Conservation (phyloP, 768 basidiomycete genomes). For the Podaxis sp. region DNA sequence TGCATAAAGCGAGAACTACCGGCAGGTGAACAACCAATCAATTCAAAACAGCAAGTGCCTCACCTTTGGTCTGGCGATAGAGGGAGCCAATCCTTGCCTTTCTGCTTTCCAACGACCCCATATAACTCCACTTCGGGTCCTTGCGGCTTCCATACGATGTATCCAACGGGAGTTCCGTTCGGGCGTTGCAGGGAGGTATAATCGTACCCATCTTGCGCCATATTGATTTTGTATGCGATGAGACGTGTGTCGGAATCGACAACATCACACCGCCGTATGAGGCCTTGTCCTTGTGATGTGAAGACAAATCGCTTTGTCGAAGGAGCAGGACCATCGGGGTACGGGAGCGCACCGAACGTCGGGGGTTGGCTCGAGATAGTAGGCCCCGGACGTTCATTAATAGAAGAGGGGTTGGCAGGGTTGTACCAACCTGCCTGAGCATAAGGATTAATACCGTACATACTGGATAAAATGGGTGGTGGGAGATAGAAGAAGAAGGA, state of each 20-base stretch:
- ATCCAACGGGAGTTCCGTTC: slow-evolving; percentile 34
- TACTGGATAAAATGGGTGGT: slow-evolving; percentile 5
- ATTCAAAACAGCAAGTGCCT: neutral
- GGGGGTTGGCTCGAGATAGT: slow-evolving; percentile 19
- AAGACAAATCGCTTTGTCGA: slow-evolving; percentile 22
- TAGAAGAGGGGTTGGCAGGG: slow-evolving; percentile 28
- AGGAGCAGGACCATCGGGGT: slow-evolving; percentile 9
- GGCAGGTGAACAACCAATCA: neutral
- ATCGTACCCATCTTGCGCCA: slow-evolving; percentile 28
- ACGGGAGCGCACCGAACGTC: slow-evolving; percentile 28
- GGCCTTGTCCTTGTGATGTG: slow-evolving; percentile 34
- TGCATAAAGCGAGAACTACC: slow-evolving; percentile 10
- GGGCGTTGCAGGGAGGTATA: slow-evolving; percentile 39
- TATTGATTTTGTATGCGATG: slow-evolving; percentile 40
- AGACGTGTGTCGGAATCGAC: slow-evolving; percentile 38
- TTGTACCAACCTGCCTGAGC: slow-evolving; percentile 32
- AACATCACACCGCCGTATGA: slow-evolving; percentile 43
- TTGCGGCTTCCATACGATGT: slow-evolving; percentile 39
- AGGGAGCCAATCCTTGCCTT: slow-evolving; percentile 38
- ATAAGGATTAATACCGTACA: slow-evolving; percentile 30
- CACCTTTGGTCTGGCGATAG: slow-evolving; percentile 19
- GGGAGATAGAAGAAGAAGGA: neutral
- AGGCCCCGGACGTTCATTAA: slow-evolving; percentile 21
- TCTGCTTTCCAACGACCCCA: slow-evolving; percentile 32
- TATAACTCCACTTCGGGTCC: slow-evolving; percentile 34